A percentile compares a stretch with the other conserved stretches of the same genome.
These are phyloP conservation scores for Cucurbita argyrosperma DNA, from an alignment of 306 rosid species.

Conservation along the genomic window DNA sequence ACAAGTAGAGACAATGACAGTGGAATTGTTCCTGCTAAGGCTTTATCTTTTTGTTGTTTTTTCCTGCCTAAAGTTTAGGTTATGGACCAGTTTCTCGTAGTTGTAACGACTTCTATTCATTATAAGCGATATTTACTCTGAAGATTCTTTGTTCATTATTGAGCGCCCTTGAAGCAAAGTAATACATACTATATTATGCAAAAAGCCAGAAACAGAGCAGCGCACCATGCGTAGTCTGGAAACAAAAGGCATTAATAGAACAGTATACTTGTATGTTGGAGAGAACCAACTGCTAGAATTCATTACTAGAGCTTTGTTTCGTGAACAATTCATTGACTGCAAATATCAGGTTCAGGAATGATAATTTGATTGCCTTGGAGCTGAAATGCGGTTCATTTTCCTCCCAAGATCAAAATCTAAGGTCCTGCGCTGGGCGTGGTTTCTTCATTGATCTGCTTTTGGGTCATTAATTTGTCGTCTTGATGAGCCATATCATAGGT, in stretches of 20 bases:
- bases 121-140: neutral
- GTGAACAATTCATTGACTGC: neutral
- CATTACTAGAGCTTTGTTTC: neutral
- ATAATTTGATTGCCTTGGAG: neutral
- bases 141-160: neutral
- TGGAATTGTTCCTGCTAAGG: neutral
- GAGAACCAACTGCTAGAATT: neutral
- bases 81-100: neutral
- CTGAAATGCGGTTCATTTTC: neutral
- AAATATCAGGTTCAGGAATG: neutral
- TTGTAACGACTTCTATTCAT: neutral
- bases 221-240: neutral
- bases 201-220: too few species aligned
- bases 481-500: constrained; percentile 68
- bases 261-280: neutral
- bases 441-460: constrained; percentile 12
- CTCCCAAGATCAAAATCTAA: neutral
- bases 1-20: constrained; percentile 22
- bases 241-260: neutral
- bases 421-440: constrained; percentile 22
- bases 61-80: neutral
- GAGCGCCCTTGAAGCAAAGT: neutral
- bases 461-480: constrained; percentile 15
- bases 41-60: neutral
- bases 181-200: neutral